Base-by-base conservation (phyloP, 768 basidiomycete species). In the Gyrodon lividus region DNA sequence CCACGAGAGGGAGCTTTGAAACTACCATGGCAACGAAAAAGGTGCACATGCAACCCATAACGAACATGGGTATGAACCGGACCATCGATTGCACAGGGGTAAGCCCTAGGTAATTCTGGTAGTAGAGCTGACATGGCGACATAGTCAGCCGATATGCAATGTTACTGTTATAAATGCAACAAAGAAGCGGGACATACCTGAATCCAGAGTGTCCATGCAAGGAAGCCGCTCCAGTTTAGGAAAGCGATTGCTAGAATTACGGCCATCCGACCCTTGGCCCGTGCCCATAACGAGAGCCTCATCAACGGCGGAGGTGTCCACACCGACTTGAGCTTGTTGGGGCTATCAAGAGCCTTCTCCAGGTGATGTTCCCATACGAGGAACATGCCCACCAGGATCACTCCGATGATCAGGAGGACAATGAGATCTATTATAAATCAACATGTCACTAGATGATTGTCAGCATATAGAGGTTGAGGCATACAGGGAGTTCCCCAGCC, bases 61-160 rank as follows among this genome's bases (percentile, higher is more conserved):
- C 61, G 26, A 80, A 78, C 85, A 87, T 88, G 0, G 89, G 89
- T 1, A 90, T 51, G 44, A 91, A 68, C 2, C 87, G 79, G 20
- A 87, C 55, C 65, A 88, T 86, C 0, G 85, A 80, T 10, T 72
- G 69, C 14, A 92, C 69, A 0, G 88, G 83, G 0, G 68, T 74
- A 4, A 83, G 74, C 0, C 69, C 59, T 12, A 74, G 56, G 62
- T 83, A 92, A 42, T 80, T 75, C 59, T 92, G 87, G 62, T 89
- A 92, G 61, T 83, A 90, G 5, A 90, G 61, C 82, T 89, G 50
- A 30, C 41, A 46, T 6, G 41, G n/a, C n/a, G 22, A 40, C 54
- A 20, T 58, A 34, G 10, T 26, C 34, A 6, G 16, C n/a, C n/a
- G n/a, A n/a, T n/a, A n/a, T n/a, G n/a, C n/a, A n/a, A n/a, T n/a